Conservation (phyloP, 495 filamentous ascomycete genomes). For the Aspergillus egyptiacus region DNA sequence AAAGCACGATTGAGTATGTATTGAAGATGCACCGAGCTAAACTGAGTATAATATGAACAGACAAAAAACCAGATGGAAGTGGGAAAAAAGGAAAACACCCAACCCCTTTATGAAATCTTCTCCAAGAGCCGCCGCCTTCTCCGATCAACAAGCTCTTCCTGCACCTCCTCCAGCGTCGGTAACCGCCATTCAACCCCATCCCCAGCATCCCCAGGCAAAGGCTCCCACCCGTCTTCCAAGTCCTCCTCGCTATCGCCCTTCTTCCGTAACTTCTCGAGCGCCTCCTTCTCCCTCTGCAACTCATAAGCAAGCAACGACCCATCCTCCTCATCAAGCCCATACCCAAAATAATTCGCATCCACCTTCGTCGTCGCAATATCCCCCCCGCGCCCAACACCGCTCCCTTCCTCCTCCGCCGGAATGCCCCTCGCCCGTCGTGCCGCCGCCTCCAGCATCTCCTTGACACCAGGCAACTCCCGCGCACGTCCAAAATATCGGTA, state of each 20-base stretch:
- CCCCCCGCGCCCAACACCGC: constrained; percentile 54
- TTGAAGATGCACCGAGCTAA: constrained; percentile 5
- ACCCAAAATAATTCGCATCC: constrained; percentile 94
- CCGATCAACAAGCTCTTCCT: constrained; percentile 85
- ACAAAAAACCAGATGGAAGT: neutral
- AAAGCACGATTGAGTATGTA: neutral
- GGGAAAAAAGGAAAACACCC: neutral
- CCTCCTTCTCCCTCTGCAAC: constrained; percentile 73
- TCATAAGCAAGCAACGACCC: constrained; percentile 79
- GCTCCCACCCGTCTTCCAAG: constrained; percentile 63
- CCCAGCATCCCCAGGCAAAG: constrained; percentile 78
- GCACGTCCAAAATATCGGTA: constrained; percentile 92
- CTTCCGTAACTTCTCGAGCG: constrained; percentile 57
- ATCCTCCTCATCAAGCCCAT: constrained; percentile 91
- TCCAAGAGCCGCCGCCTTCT: constrained; percentile 76
- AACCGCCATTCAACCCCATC: constrained; percentile 81
- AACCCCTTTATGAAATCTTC: constrained; percentile 53
- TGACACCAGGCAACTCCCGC: constrained; percentile 86
- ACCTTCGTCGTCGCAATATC: constrained; percentile 74
- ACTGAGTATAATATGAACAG: constrained; percentile 1
- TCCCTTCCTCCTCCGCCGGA: constrained; percentile 51
- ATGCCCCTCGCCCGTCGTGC: constrained; percentile 49
- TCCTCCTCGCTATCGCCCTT: constrained; percentile 29
- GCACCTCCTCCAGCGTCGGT: constrained; percentile 82
- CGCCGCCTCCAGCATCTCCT: constrained; percentile 88